These are phyloP conservation scores for Solanum chacoense DNA, from an alignment of 305 asterid genomes.

Conservation along the genomic window DNA sequence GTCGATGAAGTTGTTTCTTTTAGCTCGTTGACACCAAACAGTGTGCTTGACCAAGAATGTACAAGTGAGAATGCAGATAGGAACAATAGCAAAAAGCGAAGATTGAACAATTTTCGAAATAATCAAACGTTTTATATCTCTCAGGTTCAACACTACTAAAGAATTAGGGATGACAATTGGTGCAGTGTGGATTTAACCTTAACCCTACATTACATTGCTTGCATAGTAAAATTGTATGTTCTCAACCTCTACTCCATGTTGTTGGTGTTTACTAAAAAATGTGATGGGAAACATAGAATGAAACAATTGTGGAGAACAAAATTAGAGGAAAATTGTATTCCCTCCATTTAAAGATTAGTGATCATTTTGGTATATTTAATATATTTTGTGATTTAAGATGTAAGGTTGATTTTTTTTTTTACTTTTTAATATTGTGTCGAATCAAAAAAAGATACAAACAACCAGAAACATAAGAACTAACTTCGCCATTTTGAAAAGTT, in stretches of 20 bases:
- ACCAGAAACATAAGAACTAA: too few species aligned
- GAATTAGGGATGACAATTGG: background rate
- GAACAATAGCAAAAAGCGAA: slow-evolving; percentile 14
- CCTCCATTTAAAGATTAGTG: background rate
- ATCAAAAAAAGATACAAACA: background rate
- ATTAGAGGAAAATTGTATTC: background rate
- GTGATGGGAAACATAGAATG: background rate
- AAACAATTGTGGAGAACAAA: background rate
- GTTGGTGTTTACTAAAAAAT: background rate
- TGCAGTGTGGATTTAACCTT: background rate
- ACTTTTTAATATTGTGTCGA: too few species aligned
- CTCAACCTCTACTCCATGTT: background rate
- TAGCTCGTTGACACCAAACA: slow-evolving; percentile 19
- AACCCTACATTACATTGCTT: background rate
- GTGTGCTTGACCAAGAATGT: slow-evolving; percentile 17
- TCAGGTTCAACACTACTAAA: background rate
- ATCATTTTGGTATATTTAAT: background rate
- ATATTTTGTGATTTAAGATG: background rate
- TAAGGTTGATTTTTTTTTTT: too few species aligned
- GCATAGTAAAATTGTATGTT: too few species aligned
- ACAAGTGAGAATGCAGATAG: background rate
- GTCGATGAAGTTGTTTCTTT: slow-evolving; percentile 2
- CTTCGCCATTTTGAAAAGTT: background rate
- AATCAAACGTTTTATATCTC: background rate
- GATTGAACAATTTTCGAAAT: slow-evolving; percentile 15